These are phyloP conservation scores for Saccharomycopsis javanensis DNA, from an alignment of 805 yeast species.

Conservation along the genomic window DNA sequence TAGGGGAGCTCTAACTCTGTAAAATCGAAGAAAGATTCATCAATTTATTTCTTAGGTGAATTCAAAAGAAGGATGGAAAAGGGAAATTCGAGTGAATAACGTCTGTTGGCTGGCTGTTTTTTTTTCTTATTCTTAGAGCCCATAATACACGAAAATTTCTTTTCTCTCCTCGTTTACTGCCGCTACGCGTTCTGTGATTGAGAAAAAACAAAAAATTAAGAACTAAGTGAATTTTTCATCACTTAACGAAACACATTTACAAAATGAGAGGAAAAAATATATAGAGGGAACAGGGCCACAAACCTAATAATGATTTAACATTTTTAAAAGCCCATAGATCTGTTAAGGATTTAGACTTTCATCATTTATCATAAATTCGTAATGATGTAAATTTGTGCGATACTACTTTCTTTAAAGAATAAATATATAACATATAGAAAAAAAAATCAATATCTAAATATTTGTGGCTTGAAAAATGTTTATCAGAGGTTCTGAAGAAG, in stretches of 20 bases:
- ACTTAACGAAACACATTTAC: too few species aligned
- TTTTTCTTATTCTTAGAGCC: not conserved
- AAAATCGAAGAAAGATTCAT: not conserved
- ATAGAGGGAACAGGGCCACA: too few species aligned
- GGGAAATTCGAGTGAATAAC: too few species aligned
- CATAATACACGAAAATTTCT: not conserved
- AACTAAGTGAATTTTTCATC: too few species aligned
- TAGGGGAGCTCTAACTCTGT: not conserved
- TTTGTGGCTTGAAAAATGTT: conserved; percentile 35
- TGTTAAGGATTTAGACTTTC: too few species aligned
- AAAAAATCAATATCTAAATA: not conserved
- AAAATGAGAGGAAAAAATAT: too few species aligned
- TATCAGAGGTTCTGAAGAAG: conserved; percentile 66
- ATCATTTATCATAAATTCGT: too few species aligned
- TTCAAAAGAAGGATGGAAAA: not conserved
- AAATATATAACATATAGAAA: not conserved
- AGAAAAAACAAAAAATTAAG: too few species aligned
- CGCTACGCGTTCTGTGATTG: not conserved
- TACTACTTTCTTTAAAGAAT: not conserved
- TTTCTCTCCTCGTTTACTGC: not conserved
- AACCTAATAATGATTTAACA: too few species aligned
- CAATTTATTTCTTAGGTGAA: not conserved
- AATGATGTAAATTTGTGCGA: too few species aligned
- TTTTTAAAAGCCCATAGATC: too few species aligned
- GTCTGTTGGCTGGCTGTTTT: not conserved